Base-by-base conservation (phyloP, 1,284 basidiomycete genomes). In the Mycena sp. region DNA sequence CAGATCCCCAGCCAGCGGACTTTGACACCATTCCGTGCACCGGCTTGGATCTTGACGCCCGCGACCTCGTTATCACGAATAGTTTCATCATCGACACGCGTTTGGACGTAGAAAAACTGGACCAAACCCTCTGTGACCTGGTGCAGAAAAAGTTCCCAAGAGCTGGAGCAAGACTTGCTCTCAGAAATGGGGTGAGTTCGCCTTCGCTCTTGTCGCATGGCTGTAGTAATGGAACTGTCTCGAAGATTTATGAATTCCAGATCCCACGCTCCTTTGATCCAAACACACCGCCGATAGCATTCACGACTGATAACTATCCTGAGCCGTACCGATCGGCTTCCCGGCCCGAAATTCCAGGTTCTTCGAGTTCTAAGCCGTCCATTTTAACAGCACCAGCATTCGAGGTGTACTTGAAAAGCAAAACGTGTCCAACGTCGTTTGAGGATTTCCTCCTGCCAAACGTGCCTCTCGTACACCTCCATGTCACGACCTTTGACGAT, bases 1-100 rank as follows among this genome's bases (percentile, higher is more conserved):
- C 44, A 23, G 37, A 30, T 3, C 55, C 50, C 25, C 50, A 45
- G 17, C 57, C 62, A 17, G 51, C 43, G 28, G 43, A 35, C 21
- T 40, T 53, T 48, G 53, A 32, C 32, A 35, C 32, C 32, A 14
- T 55, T 37, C 52, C 52, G 11, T 55, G 52, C 38, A 41, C 35
- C 19, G 52, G 52, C 52, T 6, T 55, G n/a, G 52, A 55, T 43
- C n/a, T 43, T n/a, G 32, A 6, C 10, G 16, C 38, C 11, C 10
- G 17, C n/a, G 52, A 55, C 12, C 6, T 55, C 35, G 4, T 40
- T n/a, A 5, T 55, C 11, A 55, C 52, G 4, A 35, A 7, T 35
- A 16, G 23, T 17, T 14, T 56, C 23, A 19, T 56, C 28, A 30
- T 56, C 6, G 25, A 32, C 23, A 19, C 38, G 17, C 54, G 41